A percentile compares a stretch with the other conserved stretches of the same genome.
These are phyloP conservation scores for Thymus quinquecostatus DNA, from an alignment of 257 asterid genomes.

Conservation along the genomic window DNA sequence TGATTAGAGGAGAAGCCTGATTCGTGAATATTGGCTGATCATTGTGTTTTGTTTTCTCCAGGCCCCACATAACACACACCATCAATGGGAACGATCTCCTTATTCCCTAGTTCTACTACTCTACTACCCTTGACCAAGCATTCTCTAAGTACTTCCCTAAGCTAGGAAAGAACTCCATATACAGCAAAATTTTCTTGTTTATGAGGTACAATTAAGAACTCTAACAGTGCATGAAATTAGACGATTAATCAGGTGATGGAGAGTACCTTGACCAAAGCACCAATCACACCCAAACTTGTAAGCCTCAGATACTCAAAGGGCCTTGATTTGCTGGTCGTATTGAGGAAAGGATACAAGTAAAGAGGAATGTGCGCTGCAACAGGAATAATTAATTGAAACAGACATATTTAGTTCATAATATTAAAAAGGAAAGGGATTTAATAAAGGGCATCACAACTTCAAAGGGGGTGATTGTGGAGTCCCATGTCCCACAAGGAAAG, in stretches of 20 bases:
- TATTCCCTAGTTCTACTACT: no score
- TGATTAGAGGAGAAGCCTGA: no score
- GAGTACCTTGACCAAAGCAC: slow-evolving; percentile 96
- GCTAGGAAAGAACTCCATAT: no score
- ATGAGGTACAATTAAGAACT: background rate
- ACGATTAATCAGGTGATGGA: slow-evolving; percentile 19
- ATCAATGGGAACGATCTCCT: no score
- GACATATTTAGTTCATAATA: background rate
- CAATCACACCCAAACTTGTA: slow-evolving; percentile 94
- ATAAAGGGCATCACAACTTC: background rate
- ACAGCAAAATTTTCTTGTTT: background rate
- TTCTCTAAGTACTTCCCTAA: no score
- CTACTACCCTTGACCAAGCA: no score
- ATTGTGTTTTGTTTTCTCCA: no score
- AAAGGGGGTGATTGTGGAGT: background rate
- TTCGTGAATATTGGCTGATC: no score
- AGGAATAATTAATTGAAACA: slow-evolving; percentile 30
- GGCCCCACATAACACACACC: no score
- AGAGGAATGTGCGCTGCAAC: slow-evolving; percentile 90
- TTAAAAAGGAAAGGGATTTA: slow-evolving; percentile 3
- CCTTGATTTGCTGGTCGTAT: slow-evolving; percentile 88
- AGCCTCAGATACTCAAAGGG: slow-evolving; percentile 96
- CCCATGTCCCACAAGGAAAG: slow-evolving; percentile 3
- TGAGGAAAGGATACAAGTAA: slow-evolving; percentile 88
- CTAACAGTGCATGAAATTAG: slow-evolving; percentile 18